Conservation (phyloP, 371 early-diverging fungal genomes). For the Gilbertella persicaria region DNA sequence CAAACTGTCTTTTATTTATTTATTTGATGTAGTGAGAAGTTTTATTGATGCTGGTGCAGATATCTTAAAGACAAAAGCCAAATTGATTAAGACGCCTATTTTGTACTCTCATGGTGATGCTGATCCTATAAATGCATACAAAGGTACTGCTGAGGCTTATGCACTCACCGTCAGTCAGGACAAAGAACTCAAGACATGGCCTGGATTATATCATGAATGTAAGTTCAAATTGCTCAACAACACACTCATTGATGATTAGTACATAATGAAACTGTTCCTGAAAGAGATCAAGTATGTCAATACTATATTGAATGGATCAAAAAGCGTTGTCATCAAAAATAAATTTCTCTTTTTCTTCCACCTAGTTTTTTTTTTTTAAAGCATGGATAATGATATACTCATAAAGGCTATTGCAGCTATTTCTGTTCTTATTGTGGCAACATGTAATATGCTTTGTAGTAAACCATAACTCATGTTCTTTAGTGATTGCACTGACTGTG, state of each 20-base stretch:
- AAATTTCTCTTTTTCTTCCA: neutral
- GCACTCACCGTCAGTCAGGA: conserved; percentile 43
- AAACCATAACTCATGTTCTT: neutral
- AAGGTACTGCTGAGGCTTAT: conserved; percentile 41
- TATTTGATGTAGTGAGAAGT: conserved; percentile 18
- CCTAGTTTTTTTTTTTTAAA: neutral
- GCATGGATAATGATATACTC: conserved; percentile 12
- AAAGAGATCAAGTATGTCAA: conserved; percentile 48
- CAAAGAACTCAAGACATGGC: conserved; percentile 50
- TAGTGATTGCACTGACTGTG: conserved; percentile 18
- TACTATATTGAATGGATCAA: conserved; percentile 58
- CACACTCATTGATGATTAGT: conserved; percentile 20
- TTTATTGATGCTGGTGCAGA: conserved; percentile 37
- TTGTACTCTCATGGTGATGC: conserved; percentile 48
- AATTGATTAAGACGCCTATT: conserved; percentile 36
- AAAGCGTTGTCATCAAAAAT: conserved; percentile 20
- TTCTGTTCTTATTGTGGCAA: conserved; percentile 7
- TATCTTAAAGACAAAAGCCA: conserved; percentile 22
- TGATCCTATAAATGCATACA: conserved; percentile 49
- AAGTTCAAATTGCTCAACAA: conserved; percentile 11
- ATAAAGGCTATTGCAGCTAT: conserved; percentile 16
- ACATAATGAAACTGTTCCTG: conserved; percentile 50
- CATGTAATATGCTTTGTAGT: conserved; percentile 13
- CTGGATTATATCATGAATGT: conserved; percentile 59
- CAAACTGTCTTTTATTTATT: neutral